Base-by-base conservation (phyloP, 257 asterid species). In the Hygrophila difformis region DNA sequence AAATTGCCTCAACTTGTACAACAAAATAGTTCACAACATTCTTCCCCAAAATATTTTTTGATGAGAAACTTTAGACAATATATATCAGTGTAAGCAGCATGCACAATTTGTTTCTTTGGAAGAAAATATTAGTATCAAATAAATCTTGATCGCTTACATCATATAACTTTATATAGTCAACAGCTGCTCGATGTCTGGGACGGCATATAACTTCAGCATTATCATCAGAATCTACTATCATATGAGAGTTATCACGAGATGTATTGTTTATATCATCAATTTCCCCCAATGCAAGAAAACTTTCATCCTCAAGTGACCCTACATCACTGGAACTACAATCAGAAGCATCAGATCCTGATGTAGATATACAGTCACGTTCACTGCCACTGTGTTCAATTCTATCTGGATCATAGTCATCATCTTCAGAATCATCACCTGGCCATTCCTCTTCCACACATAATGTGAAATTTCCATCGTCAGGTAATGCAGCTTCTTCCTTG, bases 401-500 rank as follows among this genome's bases (percentile, higher is more conserved):
- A 57, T 79, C 80, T 16, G 98, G 98, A 62, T 82, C 82, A 64
- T 86, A 91, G 64, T 91, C 96, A 66, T 61, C 84, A 54, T 91
- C 98, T 67, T 78, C 78, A 35, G 98, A 91, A 63, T 91, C 98
- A 66, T 91, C 98, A 3, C 96, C 86, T 8, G 98, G 98, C 98
- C 94, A 91, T 51, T 82, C 92, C 49, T 80, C 87, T 56, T 72
- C 86, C 13, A 60, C 73, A 60, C 59, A 66, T 24, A 77, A 52
- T 59, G 59, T 51, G 18, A 79, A 60, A 63, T 66, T 84, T 64
- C 66, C 77, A 41, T 67, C 84, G 51, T 78, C 87, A 20, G 85
- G 93, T 22, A 72, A 74, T 57, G 64, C 65, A 65, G 96, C 96
- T 72, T 91, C 98, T 72, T 82, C 95, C 70, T 78, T 82, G 68